Conservation (phyloP, 148 eudicot genomes). For the Salicornia ramosissima region DNA sequence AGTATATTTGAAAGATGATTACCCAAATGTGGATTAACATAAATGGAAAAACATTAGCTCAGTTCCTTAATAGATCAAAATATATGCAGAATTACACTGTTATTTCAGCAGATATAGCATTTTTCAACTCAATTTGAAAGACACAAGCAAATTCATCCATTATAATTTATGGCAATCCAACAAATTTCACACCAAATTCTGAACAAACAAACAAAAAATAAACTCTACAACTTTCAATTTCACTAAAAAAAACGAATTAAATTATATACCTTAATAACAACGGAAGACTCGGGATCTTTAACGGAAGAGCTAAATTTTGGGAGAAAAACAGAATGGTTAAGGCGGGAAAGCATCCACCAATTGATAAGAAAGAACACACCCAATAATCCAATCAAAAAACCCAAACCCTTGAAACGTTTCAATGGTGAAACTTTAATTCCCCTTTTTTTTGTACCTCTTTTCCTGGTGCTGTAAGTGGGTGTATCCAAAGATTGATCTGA, state of each 20-base stretch:
- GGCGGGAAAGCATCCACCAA: constrained; percentile 82
- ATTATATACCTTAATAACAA: constrained; percentile 44
- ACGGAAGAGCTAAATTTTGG: constrained; percentile 28
- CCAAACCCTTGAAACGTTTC: constrained; percentile 35
- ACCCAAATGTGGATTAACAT: no score
- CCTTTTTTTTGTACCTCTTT: constrained; percentile 26
- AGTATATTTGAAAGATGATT: no score
- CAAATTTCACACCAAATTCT: background rate
- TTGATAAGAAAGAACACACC: constrained; percentile 49
- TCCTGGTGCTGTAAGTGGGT: constrained; percentile 6
- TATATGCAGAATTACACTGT: background rate
- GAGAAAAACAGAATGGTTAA: constrained; percentile 37
- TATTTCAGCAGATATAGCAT: background rate
- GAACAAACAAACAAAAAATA: background rate
- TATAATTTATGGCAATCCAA: background rate
- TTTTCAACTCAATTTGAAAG: background rate
- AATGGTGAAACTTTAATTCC: constrained; percentile 23
- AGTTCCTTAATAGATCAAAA: background rate
- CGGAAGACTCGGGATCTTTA: constrained; percentile 29
- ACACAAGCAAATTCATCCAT: background rate
- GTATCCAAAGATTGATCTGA: constrained; percentile 20
- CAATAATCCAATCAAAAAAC: constrained; percentile 43
- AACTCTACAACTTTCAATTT: background rate
- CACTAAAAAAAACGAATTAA: background rate
- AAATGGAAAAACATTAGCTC: no score